Conservation (phyloP, 257 asterid genomes). For the Solanum okadae region DNA sequence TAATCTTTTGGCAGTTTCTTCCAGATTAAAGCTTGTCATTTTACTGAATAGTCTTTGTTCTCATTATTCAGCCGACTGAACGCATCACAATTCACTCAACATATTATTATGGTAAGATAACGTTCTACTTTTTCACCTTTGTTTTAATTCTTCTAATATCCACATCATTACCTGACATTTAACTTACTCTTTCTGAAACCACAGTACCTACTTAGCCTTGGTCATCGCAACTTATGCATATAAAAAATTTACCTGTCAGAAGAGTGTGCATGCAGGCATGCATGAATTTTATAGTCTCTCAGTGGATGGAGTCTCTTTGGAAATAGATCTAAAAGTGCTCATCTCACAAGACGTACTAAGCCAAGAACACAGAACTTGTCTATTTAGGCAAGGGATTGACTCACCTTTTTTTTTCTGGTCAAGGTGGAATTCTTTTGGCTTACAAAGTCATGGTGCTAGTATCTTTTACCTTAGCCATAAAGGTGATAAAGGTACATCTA, state of each 20-base stretch:
- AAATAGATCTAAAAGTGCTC: background rate
- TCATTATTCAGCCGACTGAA: slow-evolving; percentile 59
- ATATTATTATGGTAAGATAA: slow-evolving; percentile 75
- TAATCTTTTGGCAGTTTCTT: background rate
- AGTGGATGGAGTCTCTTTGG: background rate
- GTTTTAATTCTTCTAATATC: background rate
- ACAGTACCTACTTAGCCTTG: background rate
- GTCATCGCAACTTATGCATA: background rate
- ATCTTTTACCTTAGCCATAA: background rate
- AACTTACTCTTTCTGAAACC: background rate
- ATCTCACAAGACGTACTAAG: background rate
- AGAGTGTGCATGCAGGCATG: background rate
- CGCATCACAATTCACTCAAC: slow-evolving; percentile 82
- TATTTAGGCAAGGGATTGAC: background rate
- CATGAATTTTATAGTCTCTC: background rate
- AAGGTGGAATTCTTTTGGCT: background rate
- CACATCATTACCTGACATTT: background rate
- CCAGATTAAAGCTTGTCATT: background rate
- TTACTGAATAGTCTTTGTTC: slow-evolving; percentile 8
- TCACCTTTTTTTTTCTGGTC: background rate
- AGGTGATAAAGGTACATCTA: background rate
- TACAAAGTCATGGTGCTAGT: background rate
- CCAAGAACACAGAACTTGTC: background rate
- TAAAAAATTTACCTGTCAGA: background rate
- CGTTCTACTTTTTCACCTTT: background rate